phyloP scores from a whole-genome alignment of 2,329 filamentous ascomycete genomes.

The Fusarium avenaceum region DNA sequence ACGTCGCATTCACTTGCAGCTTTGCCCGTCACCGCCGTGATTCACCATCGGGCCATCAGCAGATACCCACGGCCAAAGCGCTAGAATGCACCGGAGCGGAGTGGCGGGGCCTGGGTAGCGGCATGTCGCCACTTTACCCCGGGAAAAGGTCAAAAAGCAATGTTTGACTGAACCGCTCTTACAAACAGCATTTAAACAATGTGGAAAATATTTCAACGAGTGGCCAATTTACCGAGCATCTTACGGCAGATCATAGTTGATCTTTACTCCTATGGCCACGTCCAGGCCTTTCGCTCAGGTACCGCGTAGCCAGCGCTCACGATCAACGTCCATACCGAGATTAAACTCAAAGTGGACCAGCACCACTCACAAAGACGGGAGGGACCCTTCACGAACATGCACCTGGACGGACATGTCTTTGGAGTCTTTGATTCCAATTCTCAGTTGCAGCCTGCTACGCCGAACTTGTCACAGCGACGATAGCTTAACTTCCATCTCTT shows the following conservation, averaged over 20 bases:
- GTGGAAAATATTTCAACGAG: not conserved
- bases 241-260: conserved; percentile 15
- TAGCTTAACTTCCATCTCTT: not conserved
- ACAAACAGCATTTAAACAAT: conserved; percentile 5
- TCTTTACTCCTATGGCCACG: conserved; percentile 29
- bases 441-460: conserved; percentile 31
- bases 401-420: conserved; percentile 17
- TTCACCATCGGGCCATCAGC: conserved; percentile 35
- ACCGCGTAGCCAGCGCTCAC: conserved; percentile 20
- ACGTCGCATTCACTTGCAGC: conserved; percentile 26
- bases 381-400: not conserved
- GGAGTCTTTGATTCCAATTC: not conserved
- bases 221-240: not conserved
- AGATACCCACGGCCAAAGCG: conserved; percentile 29
- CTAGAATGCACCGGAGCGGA: conserved; percentile 34
- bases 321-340: conserved; percentile 17
- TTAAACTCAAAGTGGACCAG: conserved; percentile 22
- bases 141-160: conserved; percentile 31
- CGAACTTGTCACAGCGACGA: conserved; percentile 31
- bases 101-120: conserved; percentile 30
- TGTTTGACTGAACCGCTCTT: conserved; percentile 17
- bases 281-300: conserved; percentile 35
- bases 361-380: conserved; percentile 3
- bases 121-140: conserved; percentile 46
- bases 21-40: conserved; percentile 30